A percentile compares a stretch with the other conserved stretches of the same genome.
phyloP scores from a whole-genome alignment of 2,329 filamentous ascomycete species.

The Huntiella savannae region DNA sequence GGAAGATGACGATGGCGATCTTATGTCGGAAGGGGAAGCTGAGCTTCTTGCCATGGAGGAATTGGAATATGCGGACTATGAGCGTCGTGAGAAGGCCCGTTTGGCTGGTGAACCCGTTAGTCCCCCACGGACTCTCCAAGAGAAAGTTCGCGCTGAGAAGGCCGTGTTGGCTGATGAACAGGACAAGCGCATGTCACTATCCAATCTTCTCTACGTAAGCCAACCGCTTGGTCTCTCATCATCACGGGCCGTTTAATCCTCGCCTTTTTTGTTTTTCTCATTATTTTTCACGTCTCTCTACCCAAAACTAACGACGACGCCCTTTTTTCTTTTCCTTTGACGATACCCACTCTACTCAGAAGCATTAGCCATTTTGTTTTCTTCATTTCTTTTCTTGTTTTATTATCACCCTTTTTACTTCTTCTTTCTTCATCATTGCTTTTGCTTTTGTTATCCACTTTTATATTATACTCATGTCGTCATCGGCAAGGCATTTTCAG shows the following conservation, averaged over 20 bases:
- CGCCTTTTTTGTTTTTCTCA: not conserved
- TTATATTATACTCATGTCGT: too few relatives aligned
- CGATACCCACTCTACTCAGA: constrained; percentile 4
- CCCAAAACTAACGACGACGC: not conserved
- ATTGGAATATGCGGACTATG: not conserved
- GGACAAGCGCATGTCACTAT: not conserved
- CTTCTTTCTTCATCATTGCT: not conserved
- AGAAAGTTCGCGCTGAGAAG: not conserved
- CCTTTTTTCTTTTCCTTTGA: constrained; percentile 1
- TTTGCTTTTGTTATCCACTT: not conserved
- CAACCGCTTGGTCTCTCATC: not conserved
- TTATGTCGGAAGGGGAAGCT: not conserved
- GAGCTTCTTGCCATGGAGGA: constrained; percentile 1
- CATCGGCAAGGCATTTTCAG: not conserved
- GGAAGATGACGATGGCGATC: not conserved
- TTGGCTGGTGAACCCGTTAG: not conserved
- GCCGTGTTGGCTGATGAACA: constrained; percentile 1
- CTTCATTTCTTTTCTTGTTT: constrained; percentile 1
- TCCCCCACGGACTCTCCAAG: not conserved
- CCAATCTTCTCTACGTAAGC: too few relatives aligned
- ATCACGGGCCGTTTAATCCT: not conserved
- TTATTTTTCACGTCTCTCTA: not conserved
- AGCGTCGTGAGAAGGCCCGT: not conserved
- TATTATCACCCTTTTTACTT: not conserved
- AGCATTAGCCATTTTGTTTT: not conserved